Evolutionary conservation across 371 early-diverging fungal genomes (phyloP), one percentile per base, ranked within the genome.

Genomic region (Rhizomucor pusillus): DNA sequence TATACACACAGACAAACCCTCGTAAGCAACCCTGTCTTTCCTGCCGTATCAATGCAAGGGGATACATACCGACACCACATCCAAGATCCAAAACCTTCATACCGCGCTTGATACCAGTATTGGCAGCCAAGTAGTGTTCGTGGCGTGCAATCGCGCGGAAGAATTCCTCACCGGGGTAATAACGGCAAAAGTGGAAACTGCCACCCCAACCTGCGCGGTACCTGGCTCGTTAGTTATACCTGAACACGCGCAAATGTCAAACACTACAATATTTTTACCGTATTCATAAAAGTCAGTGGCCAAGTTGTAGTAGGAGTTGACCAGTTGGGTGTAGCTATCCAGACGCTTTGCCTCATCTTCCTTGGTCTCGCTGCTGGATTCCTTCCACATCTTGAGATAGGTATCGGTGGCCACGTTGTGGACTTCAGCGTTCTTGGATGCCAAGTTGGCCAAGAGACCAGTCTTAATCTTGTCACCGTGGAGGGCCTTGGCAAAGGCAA

Each of bases 131-230:
- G 59, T 78, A 89, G 65, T 94, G 90, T 73, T 96, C 95, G 63
- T 95, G 96, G 24, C 96, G 90, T 52, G 90, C 82, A 62, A 94
- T 90, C 54, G 90, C 84, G 52, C 89, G 84, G 53, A 75, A 73
- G 70, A 93, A 93, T 33, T 84, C 83, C 62, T 90, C 89, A 54
- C 87, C 87, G 48, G 77, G 66, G 63, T 85, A 88, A 66, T 86
- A 88, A 65, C 89, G 65, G 84, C 90, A 86, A 43, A 94, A 95
- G 65, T 95, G 95, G 85, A 94, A 95, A 54, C 90, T 89, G 43
- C 75, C 75, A 39, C 95, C 94, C 95, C 95, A 95, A 39, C 90
- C 93, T 62, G 39, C 13, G 43, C 23, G 12, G 6, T 35, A 37
- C 11, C 41, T 39, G 1, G 23, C 5, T n/a, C 11, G 20, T 43